These are phyloP conservation scores for Alternaria gaisen DNA, from an alignment of 2,329 filamentous ascomycete genomes.

Conservation along the genomic window DNA sequence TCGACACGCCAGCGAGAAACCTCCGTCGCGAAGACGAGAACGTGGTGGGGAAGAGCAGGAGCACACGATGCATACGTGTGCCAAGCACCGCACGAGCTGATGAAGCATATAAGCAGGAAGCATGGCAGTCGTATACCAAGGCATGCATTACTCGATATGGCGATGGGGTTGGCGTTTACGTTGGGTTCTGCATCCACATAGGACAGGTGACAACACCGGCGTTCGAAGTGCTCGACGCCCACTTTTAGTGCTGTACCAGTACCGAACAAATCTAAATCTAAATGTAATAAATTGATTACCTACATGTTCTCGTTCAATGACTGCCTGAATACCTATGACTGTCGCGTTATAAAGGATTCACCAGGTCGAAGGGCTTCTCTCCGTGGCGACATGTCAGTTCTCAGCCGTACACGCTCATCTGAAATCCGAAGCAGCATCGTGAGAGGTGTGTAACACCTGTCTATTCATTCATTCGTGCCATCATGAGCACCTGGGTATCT, in stretches of 20 bases:
- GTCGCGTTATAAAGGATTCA: not conserved
- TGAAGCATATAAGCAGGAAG: not conserved
- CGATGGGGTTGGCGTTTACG: not conserved
- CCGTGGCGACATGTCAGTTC: not conserved
- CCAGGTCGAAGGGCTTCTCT: not conserved
- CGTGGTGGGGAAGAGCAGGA: not conserved
- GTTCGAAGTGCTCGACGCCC: slow-evolving; percentile 33
- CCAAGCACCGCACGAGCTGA: not conserved
- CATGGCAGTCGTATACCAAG: slow-evolving; percentile 1
- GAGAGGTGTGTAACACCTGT: not conserved
- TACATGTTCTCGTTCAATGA: not conserved
- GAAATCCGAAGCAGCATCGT: not conserved
- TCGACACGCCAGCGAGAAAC: not conserved
- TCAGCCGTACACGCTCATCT: not conserved
- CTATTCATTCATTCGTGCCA: not conserved
- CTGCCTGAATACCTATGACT: not conserved
- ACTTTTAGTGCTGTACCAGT: slow-evolving; percentile 1
- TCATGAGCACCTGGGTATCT: slow-evolving; percentile 23
- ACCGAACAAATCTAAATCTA: not conserved
- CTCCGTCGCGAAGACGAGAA: not conserved
- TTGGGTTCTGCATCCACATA: not conserved
- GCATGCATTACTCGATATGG: not conserved
- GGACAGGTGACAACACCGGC: slow-evolving; percentile 9
- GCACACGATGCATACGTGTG: not conserved
- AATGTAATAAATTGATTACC: not conserved